Conservation (phyloP, 1,284 basidiomycete genomes). For the Apiotrichum montevideense region DNA sequence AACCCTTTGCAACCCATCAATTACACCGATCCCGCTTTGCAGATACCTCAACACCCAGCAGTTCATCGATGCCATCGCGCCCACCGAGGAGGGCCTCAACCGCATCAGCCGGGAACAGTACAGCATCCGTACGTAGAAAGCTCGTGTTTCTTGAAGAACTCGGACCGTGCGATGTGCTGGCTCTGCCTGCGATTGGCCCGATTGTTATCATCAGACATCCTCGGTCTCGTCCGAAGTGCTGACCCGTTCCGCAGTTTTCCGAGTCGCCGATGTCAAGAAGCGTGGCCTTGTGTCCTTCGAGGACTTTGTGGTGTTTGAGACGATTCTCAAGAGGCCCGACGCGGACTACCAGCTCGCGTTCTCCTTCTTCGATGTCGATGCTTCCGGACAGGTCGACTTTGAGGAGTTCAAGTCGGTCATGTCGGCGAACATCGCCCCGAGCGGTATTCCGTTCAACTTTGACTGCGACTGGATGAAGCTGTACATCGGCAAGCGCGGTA, state of each 20-base stretch:
- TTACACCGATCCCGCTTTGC: neutral
- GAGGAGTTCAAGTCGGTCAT: slow-evolving; percentile 91
- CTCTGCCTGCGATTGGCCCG: too few relatives aligned
- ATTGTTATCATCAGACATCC: neutral
- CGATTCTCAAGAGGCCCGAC: slow-evolving; percentile 59
- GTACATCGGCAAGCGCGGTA: slow-evolving; percentile 84
- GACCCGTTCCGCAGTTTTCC: slow-evolving; percentile 56
- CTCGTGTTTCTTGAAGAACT: too few relatives aligned
- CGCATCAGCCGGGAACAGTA: slow-evolving; percentile 82
- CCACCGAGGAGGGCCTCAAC: slow-evolving; percentile 65
- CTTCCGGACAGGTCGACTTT: slow-evolving; percentile 79
- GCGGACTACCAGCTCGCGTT: slow-evolving; percentile 96
- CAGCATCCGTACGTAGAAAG: slow-evolving; percentile 55
- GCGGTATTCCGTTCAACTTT: slow-evolving; percentile 85
- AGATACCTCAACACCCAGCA: slow-evolving; percentile 73
- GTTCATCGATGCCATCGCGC: slow-evolving; percentile 89
- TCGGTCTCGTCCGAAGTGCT: slow-evolving; percentile 10
- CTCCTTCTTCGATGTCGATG: slow-evolving; percentile 87
- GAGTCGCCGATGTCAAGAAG: slow-evolving; percentile 74
- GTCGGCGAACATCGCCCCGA: slow-evolving; percentile 59
- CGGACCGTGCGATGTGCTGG: too few relatives aligned
- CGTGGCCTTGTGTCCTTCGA: slow-evolving; percentile 82
- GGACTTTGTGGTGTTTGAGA: slow-evolving; percentile 90
- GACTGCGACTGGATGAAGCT: slow-evolving; percentile 92
- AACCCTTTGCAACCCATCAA: neutral